Percentiles rank a stretch among this genome's conserved stretches.
Evolutionary conservation across 1,139 yeast species (phyloP).

Genomic region (Yamadazyma conglobata): DNA sequence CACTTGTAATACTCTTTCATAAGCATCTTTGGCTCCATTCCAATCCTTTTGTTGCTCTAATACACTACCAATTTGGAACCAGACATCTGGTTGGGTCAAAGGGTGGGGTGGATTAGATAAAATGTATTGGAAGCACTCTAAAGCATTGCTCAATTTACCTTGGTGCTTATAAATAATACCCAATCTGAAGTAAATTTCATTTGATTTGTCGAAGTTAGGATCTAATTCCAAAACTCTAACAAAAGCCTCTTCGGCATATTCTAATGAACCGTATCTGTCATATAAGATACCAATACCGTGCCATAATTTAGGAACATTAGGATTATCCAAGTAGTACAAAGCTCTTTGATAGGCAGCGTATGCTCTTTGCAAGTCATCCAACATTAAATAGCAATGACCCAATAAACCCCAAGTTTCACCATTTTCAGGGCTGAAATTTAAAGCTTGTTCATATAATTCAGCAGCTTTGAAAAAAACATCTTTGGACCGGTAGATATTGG

Average conservation of each 20-base stretch:
- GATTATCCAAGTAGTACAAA: constrained; percentile 81
- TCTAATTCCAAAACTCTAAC: constrained; percentile 93
- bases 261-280: constrained; percentile 92
- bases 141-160: constrained; percentile 77
- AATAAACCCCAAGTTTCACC: constrained; percentile 97
- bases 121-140: constrained; percentile 92
- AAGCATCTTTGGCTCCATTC: constrained; percentile 89
- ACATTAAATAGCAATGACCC: constrained; percentile 95
- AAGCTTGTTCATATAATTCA: constrained; percentile 84
- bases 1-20: constrained; percentile 84
- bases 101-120: constrained; percentile 92
- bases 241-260: constrained; percentile 97
- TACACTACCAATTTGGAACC: constrained; percentile 97
- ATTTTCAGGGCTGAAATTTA: constrained; percentile 76
- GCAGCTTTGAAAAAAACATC: constrained; percentile 94
- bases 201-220: constrained; percentile 93
- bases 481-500: constrained; percentile 81
- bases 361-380: constrained; percentile 93
- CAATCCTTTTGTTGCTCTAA: constrained; percentile 92
- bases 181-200: constrained; percentile 90
- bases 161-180: constrained; percentile 98
- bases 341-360: constrained; percentile 97
- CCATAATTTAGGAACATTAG: constrained; percentile 96
- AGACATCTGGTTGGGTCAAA: constrained; percentile 91
- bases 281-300: constrained; percentile 96